phyloP scores from a whole-genome alignment of 148 eudicot genomes.

The Vaccinium myrtillus region DNA sequence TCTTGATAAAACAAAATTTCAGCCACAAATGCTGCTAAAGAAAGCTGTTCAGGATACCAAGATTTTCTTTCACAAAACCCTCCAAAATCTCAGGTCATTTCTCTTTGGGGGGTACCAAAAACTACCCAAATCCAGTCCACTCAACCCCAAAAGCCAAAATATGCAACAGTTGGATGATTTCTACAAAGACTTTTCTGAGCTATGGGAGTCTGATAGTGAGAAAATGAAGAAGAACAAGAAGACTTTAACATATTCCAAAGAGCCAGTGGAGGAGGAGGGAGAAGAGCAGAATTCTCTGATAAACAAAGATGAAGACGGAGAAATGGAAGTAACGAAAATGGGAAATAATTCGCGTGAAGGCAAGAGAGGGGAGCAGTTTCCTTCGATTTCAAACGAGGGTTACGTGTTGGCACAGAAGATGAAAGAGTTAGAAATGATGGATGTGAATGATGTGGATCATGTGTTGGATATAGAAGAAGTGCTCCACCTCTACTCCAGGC shows the following conservation, averaged over 20 bases:
- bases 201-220: constrained; percentile 23
- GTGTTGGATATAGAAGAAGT: constrained; percentile 85
- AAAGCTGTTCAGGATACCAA: constrained; percentile 54
- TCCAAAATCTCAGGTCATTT: constrained; percentile 49
- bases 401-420: constrained; percentile 54
- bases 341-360: constrained; percentile 9
- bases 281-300: constrained; percentile 10
- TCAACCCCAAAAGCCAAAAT: constrained; percentile 36
- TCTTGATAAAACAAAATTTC: constrained; percentile 20
- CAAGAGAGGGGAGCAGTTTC: constrained; percentile 19
- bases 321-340: constrained; percentile 18
- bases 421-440: constrained; percentile 78
- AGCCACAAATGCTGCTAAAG: constrained; percentile 48
- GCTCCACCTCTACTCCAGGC: constrained; percentile 76
- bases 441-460: constrained; percentile 62
- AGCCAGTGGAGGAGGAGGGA: constrained; percentile 16
- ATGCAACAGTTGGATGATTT: constrained; percentile 34
- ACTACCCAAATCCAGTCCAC: constrained; percentile 36
- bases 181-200: constrained; percentile 29
- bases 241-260: constrained; percentile 6
- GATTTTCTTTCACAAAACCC: constrained; percentile 47
- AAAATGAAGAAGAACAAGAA: constrained; percentile 11
- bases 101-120: constrained; percentile 40
- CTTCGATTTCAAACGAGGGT: constrained; percentile 7
- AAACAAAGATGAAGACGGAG: not conserved